These are phyloP conservation scores for Glycine soja DNA, from an alignment of 306 rosid species.

Conservation along the genomic window DNA sequence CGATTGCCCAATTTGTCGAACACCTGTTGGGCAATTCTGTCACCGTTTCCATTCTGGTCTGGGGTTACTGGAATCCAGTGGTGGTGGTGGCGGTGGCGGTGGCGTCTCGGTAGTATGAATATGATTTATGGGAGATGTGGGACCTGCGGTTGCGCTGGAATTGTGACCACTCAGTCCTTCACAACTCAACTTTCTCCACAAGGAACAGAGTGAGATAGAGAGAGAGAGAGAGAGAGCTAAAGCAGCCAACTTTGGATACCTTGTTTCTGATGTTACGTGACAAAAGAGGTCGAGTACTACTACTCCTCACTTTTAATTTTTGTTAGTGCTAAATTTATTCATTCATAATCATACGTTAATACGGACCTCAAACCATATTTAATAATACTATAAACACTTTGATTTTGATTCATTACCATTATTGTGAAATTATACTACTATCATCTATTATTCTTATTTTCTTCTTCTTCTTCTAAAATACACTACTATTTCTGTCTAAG, in stretches of 20 bases:
- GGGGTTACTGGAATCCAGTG: too few relatives aligned
- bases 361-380: too few relatives aligned
- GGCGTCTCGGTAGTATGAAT: neutral
- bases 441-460: too few relatives aligned
- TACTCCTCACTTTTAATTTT: neutral
- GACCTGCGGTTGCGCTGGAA: neutral
- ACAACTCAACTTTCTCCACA: slow-evolving; percentile 14
- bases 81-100: slow-evolving; percentile 25
- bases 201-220: slow-evolving; percentile 23
- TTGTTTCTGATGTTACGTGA: slow-evolving; percentile 35
- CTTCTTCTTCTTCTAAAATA: too few relatives aligned
- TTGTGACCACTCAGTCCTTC: slow-evolving; percentile 24
- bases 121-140: slow-evolving; percentile 29
- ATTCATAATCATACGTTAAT: neutral
- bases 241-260: slow-evolving; percentile 35
- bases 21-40: slow-evolving; percentile 45
- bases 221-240: neutral
- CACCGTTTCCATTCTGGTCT: neutral
- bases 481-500: too few relatives aligned
- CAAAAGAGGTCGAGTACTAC: slow-evolving; percentile 3
- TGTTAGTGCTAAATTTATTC: neutral
- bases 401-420: too few relatives aligned
- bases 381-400: too few relatives aligned
- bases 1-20: slow-evolving; percentile 85
- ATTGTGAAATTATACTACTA: too few relatives aligned